phyloP scores from a whole-genome alignment of 768 basidiomycete species.

The Leccinellum luteum region DNA sequence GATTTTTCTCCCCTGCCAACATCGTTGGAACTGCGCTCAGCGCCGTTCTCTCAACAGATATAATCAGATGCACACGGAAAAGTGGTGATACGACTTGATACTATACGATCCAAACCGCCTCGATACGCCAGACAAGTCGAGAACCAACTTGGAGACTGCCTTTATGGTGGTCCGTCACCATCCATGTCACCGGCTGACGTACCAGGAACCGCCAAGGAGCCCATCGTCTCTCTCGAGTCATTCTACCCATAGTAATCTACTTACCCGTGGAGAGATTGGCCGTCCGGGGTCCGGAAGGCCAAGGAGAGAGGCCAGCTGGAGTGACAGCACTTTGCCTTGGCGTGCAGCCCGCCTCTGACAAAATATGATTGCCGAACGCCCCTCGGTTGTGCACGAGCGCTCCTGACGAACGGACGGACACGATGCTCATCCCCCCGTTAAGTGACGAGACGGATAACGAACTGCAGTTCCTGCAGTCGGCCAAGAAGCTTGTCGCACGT shows the following conservation, averaged over 20 bases:
- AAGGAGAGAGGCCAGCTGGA: background rate
- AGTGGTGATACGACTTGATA: too few species aligned
- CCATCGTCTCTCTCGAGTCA: background rate
- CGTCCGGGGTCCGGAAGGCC: background rate
- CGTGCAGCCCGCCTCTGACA: background rate
- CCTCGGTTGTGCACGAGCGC: background rate
- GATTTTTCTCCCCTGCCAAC: background rate
- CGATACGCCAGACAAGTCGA: background rate
- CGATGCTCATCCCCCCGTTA: background rate
- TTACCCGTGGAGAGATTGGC: background rate
- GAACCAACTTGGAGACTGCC: background rate
- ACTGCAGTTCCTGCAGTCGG: background rate
- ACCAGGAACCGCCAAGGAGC: background rate
- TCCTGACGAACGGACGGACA: background rate
- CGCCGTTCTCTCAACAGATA: constrained; percentile 5
- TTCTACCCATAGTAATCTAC: background rate
- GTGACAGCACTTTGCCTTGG: background rate
- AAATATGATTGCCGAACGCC: background rate
- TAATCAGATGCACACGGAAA: too few species aligned
- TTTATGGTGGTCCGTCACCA: background rate
- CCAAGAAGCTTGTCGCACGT: background rate
- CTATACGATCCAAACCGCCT: background rate
- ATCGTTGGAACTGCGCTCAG: background rate
- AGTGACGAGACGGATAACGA: background rate
- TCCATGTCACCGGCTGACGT: background rate